Percentiles rank a stretch among this genome's conserved stretches.
These are phyloP conservation scores for Microdochium paspali DNA, from an alignment of 2,329 filamentous ascomycete genomes.

Conservation along the genomic window DNA sequence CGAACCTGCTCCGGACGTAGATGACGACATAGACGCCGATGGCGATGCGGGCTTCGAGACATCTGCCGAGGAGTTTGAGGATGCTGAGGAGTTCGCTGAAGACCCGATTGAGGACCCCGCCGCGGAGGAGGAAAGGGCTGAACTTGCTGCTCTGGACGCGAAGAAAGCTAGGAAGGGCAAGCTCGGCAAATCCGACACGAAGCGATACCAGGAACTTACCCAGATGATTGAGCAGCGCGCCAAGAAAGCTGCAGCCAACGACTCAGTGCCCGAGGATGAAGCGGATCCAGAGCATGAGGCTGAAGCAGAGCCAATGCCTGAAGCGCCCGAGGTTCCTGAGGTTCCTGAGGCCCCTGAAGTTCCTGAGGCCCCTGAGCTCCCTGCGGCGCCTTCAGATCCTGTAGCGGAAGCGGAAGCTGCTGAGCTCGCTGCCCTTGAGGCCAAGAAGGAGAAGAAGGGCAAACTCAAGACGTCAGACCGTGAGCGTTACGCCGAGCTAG, in stretches of 20 bases:
- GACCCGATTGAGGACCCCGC: slow-evolving; percentile 12
- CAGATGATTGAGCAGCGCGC: neutral
- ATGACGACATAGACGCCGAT: neutral
- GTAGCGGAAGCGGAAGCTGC: neutral
- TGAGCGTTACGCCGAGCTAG: neutral
- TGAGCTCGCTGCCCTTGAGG: neutral
- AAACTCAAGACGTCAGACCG: neutral
- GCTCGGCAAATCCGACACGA: neutral
- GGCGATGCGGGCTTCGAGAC: neutral
- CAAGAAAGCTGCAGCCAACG: neutral
- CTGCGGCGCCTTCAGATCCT: too few relatives aligned
- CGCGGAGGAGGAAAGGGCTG: slow-evolving; percentile 9
- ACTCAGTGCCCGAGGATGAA: neutral
- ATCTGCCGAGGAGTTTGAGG: neutral
- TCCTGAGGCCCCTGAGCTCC: too few relatives aligned
- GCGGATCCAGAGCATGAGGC: too few relatives aligned
- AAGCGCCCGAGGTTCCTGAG: too few relatives aligned
- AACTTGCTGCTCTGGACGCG: slow-evolving; percentile 3
- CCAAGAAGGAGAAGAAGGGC: neutral
- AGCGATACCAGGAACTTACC: neutral
- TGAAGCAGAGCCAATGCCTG: too few relatives aligned
- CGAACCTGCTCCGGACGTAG: slow-evolving; percentile 2
- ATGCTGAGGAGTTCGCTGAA: slow-evolving; percentile 7
- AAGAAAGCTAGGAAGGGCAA: slow-evolving; percentile 1
- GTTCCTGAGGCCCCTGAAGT: too few relatives aligned